Base-by-base conservation (phyloP, 805 yeast genomes). In the Yamadazyma ubonensis region DNA sequence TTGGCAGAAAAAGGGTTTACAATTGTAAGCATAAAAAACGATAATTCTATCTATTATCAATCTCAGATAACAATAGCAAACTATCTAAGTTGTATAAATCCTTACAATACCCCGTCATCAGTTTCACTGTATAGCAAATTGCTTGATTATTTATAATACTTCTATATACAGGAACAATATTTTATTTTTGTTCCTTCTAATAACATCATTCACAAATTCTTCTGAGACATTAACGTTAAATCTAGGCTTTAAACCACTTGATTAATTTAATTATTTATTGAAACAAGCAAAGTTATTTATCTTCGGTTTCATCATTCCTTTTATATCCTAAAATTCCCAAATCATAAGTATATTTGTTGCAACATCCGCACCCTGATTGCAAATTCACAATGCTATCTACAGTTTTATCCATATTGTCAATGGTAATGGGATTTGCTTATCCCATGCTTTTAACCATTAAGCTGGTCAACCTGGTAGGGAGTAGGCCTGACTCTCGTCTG, bases 371-470 rank as follows among this genome's bases (percentile, higher is more conserved):
- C 26, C 26, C n/a, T 33, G 36, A 17, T 15, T 33, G 36, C 36
- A 33, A 32, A 32, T 15, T 21, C 11, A 9, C 27, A 32, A 46
- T 46, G 51, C 21, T 46, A 10, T 16, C 36, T 15, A 9, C 30
- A n/a, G 27, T 46, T 30, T 7, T 49, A 27, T 39, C 43, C 12
- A 18, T 18, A 10, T 11, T 38, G 3, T 44, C 48, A 3, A 11
- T 29, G 19, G 16, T 38, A 5, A 10, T 30, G 6, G 43, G 49
- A 16, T 45, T 42, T 26, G 15, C 44, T 11, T 46, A 42, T 26
- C 59, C 59, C 14, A 26, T 51, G 26, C 38, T 50, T 5, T 32
- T 55, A 15, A 52, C 58, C 2, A 31, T 51, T 2, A 55, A 54
- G 35, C 46, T 42, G 41, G 28, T 53, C 18, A 45, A 45, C 33